Evolutionary conservation across 2,329 filamentous ascomycete genomes (phyloP), one percentile per base, ranked within the genome.

Genomic region (Trichoderma guizhouense): DNA sequence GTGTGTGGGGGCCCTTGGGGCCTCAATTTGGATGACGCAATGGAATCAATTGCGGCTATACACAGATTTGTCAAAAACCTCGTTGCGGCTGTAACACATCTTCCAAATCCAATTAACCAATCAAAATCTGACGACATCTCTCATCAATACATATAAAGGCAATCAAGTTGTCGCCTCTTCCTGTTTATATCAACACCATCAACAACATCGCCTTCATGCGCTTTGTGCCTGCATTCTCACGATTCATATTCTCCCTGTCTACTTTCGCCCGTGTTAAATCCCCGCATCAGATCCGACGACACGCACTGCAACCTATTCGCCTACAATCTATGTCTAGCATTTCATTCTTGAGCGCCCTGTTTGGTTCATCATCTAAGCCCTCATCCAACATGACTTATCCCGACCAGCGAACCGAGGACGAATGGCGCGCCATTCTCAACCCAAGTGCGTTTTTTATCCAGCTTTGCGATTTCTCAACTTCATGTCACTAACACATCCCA

Each of bases 391-490:
- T 92, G 86, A 87, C 89, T 57, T 95, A 92, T 77, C 93, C 96
- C n/a, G 89, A 96, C 67, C 84, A 96, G 81, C 93, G 94, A 82
- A 88, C 85, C 51, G 88, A 94, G 26, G 89, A 93, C 71, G 94
- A 98, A 84, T 99, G 96, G 96, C 92, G 90, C 75, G 93, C 95
- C 9, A 89, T 97, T 72, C 85, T 99, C 69, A 94, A 86, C 76
- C 84, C 84, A 77, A 82, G 84, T 86, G 80, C 14, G 68, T 71
- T 26, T 21, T 71, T 21, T 4, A 21, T 3, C 12, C 12, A n/a
- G 6, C 24, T 30, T 60, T 36, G 65, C 47, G 18, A 51, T n/a
- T 30, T 30, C 18, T n/a, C 24, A 18, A 5, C 1, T 32, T 34
- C 36, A 51, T 28, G 28, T 43, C 8, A 14, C 75, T 74, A 36